A percentile compares a stretch with the other conserved stretches of the same genome.
phyloP scores from a whole-genome alignment of 352 stramenopile genomes.

The Elongisporangium prolatum region DNA sequence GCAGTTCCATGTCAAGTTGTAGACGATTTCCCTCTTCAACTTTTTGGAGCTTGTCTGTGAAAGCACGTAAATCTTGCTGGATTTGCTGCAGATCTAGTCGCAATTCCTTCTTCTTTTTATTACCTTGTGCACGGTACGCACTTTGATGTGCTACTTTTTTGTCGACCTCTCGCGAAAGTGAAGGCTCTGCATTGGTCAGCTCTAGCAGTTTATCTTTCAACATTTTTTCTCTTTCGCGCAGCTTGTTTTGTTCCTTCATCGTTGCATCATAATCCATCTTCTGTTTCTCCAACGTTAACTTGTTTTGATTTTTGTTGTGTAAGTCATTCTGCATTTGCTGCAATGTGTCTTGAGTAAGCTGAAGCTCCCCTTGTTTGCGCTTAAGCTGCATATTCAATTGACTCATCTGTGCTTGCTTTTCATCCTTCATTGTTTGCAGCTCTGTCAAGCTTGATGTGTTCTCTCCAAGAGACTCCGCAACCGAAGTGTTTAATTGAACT shows the following conservation, averaged over 20 bases:
- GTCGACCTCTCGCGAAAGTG: conserved; percentile 35
- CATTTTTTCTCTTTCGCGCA: conserved; percentile 52
- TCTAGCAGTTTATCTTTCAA: conserved; percentile 41
- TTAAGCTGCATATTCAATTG: conserved; percentile 47
- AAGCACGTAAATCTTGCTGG: conserved; percentile 34
- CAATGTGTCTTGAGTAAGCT: conserved; percentile 38
- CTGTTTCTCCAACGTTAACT: conserved; percentile 39
- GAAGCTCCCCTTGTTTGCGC: conserved; percentile 45
- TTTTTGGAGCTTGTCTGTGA: conserved; percentile 37
- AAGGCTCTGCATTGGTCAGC: conserved; percentile 31
- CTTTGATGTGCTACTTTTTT: conserved; percentile 40
- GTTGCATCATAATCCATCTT: conserved; percentile 51
- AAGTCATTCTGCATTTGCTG: conserved; percentile 65
- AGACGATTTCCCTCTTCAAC: conserved; percentile 31
- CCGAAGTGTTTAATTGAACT: conserved; percentile 21
- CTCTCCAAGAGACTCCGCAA: conserved; percentile 26
- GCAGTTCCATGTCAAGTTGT: conserved; percentile 38
- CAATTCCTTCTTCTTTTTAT: conserved; percentile 21
- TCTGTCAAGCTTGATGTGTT: conserved; percentile 29
- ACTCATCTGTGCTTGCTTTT: conserved; percentile 42
- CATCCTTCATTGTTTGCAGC: conserved; percentile 37
- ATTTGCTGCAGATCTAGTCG: conserved; percentile 33
- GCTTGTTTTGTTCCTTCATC: conserved; percentile 37
- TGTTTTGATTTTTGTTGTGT: conserved; percentile 51
- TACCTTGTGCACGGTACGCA: conserved; percentile 18